Evolutionary conservation across 2,329 filamentous ascomycete genomes (phyloP).

Genomic region (Hypoxylon sp.): DNA sequence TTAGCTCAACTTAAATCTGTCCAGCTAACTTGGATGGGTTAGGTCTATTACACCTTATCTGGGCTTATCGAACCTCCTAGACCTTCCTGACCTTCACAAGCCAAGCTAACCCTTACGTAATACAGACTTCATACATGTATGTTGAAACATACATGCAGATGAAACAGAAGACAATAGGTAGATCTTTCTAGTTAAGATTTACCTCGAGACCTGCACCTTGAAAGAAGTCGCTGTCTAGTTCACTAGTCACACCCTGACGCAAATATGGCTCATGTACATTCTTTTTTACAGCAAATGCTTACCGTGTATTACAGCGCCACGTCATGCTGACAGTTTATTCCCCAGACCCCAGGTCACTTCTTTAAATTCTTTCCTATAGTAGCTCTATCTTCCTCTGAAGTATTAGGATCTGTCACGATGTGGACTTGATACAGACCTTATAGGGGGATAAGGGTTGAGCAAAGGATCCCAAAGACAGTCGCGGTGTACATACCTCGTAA

Average conservation of each 20-base stretch:
- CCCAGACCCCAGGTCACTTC: too few relatives aligned
- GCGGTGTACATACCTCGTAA: too few relatives aligned
- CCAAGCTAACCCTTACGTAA: background rate
- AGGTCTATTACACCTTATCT: constrained; percentile 9
- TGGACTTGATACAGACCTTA: too few relatives aligned
- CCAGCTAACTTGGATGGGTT: constrained; percentile 17
- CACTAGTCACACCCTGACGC: background rate
- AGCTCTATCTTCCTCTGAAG: too few relatives aligned
- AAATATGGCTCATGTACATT: too few relatives aligned
- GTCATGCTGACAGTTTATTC: too few relatives aligned
- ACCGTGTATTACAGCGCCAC: too few relatives aligned
- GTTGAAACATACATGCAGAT: background rate
- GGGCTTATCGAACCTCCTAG: constrained; percentile 12
- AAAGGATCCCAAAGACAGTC: too few relatives aligned
- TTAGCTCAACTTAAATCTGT: constrained; percentile 20
- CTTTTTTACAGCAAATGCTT: too few relatives aligned
- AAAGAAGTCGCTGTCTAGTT: background rate
- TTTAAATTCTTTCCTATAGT: too few relatives aligned
- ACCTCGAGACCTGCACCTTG: background rate
- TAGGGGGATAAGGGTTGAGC: too few relatives aligned
- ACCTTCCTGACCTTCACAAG: background rate
- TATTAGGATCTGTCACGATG: too few relatives aligned
- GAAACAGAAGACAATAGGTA: background rate
- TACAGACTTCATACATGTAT: background rate
- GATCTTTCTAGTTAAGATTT: background rate